phyloP scores from a whole-genome alignment of 306 rosid species.

The Lathyrus oleraceus region DNA sequence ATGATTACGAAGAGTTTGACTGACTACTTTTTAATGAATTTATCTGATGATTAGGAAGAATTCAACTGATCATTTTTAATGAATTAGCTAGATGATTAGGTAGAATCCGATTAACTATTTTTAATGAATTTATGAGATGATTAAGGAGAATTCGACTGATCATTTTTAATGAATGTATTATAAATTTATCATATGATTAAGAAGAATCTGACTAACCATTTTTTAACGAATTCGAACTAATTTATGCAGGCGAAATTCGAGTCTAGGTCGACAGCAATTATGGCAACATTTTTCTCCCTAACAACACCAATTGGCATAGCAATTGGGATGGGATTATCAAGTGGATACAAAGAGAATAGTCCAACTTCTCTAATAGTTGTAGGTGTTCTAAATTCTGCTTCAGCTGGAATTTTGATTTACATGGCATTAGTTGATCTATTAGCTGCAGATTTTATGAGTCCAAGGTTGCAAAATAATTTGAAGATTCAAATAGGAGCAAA shows the following conservation, averaged over 20 bases:
- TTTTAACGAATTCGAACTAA: no score
- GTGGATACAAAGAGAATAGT: slow-evolving; percentile 47
- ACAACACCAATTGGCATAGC: slow-evolving; percentile 76
- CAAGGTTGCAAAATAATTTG: slow-evolving; percentile 51
- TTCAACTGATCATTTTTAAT: no score
- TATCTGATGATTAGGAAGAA: no score
- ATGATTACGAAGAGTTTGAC: no score
- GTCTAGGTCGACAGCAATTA: slow-evolving; percentile 46
- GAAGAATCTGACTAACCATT: no score
- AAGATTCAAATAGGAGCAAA: slow-evolving; percentile 56
- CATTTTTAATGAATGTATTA: no score
- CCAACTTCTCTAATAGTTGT: slow-evolving; percentile 59
- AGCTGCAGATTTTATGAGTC: slow-evolving; percentile 77
- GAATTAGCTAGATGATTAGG: no score
- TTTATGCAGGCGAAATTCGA: slow-evolving; percentile 59
- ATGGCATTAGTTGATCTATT: slow-evolving; percentile 75
- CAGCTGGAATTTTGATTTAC: slow-evolving; percentile 74
- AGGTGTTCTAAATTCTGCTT: slow-evolving; percentile 62
- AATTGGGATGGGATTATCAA: slow-evolving; percentile 59
- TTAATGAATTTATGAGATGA: no score
- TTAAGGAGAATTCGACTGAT: no score
- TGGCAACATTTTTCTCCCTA: slow-evolving; percentile 65
- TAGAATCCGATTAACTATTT: no score
- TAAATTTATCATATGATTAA: no score
- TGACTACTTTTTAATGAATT: no score